A percentile compares a stretch with the other conserved stretches of the same genome.
Evolutionary conservation across 495 filamentous ascomycete genomes (phyloP).

Genomic region (Talaromyces trachyspermus): DNA sequence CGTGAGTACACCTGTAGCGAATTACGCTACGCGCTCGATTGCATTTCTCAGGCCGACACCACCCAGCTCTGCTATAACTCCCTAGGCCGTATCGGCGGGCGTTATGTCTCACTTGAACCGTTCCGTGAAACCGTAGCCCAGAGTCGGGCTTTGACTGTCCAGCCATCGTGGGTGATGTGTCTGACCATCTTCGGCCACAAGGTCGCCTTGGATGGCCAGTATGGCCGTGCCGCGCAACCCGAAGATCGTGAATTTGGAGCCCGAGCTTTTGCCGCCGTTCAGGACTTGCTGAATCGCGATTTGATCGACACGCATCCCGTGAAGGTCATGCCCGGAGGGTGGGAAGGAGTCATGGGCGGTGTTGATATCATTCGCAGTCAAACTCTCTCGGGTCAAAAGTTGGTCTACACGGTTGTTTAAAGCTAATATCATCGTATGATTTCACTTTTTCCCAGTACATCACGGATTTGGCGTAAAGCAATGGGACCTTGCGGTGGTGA

Average conservation of each 20-base stretch:
- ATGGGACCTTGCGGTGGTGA: too few relatives aligned
- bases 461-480: too few relatives aligned
- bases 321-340: conserved; percentile 12
- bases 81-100: conserved; percentile 26
- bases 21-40: conserved; percentile 26
- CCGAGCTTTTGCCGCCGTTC: background rate
- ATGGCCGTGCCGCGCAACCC: conserved; percentile 15
- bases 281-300: conserved; percentile 10
- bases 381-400: conserved; percentile 17
- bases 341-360: conserved; percentile 11
- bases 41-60: conserved; percentile 16
- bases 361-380: conserved; percentile 11
- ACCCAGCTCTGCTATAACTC: conserved; percentile 25
- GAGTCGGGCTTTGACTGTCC: conserved; percentile 10
- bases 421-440: too few relatives aligned
- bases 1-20: conserved; percentile 16
- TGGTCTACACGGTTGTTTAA: conserved; percentile 16
- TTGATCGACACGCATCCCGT: conserved; percentile 14
- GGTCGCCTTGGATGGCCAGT: conserved; percentile 17
- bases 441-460: too few relatives aligned
- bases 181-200: conserved; percentile 20
- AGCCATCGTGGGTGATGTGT: conserved; percentile 23
- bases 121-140: background rate
- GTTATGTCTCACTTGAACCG: conserved; percentile 23
- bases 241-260: conserved; percentile 11